These are phyloP conservation scores for Cutaneotrichosporon dermatis DNA, from an alignment of 1,284 basidiomycete genomes.

Conservation along the genomic window DNA sequence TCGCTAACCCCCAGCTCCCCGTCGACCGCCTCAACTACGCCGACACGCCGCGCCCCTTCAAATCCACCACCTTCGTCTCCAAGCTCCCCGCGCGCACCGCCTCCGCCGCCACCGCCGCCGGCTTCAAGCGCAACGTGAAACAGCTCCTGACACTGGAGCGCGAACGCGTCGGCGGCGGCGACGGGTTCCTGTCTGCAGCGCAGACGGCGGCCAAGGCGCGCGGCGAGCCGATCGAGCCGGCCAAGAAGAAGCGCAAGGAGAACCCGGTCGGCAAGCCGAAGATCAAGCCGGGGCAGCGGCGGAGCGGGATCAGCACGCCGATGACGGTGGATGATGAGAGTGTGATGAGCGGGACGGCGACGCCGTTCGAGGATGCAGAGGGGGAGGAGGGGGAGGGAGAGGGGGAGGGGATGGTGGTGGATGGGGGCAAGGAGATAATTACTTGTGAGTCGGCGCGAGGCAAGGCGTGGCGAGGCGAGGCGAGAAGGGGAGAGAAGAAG, in stretches of 20 bases:
- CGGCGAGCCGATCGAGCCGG: constrained; percentile 37
- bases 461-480: neutral
- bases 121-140: constrained; percentile 42
- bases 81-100: constrained; percentile 39
- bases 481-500: neutral
- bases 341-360: constrained; percentile 14
- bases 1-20: neutral
- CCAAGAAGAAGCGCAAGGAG: constrained; percentile 41
- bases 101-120: constrained; percentile 21
- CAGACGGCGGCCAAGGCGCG: constrained; percentile 35
- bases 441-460: constrained; percentile 37
- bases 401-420: constrained; percentile 7
- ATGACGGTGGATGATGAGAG: constrained; percentile 20
- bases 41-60: constrained; percentile 44
- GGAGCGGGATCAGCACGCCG: constrained; percentile 30
- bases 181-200: constrained; percentile 37
- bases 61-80: constrained; percentile 33
- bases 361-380: constrained; percentile 13
- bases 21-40: constrained; percentile 42
- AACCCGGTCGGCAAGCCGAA: constrained; percentile 16
- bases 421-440: constrained; percentile 35
- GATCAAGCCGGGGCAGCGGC: constrained; percentile 5
- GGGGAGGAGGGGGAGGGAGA: constrained; percentile 7
- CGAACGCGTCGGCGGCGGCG: constrained; percentile 40
- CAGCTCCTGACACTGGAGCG: constrained; percentile 47